phyloP scores from a whole-genome alignment of 2,329 filamentous ascomycete genomes.

The Clonostachys byssicola region DNA sequence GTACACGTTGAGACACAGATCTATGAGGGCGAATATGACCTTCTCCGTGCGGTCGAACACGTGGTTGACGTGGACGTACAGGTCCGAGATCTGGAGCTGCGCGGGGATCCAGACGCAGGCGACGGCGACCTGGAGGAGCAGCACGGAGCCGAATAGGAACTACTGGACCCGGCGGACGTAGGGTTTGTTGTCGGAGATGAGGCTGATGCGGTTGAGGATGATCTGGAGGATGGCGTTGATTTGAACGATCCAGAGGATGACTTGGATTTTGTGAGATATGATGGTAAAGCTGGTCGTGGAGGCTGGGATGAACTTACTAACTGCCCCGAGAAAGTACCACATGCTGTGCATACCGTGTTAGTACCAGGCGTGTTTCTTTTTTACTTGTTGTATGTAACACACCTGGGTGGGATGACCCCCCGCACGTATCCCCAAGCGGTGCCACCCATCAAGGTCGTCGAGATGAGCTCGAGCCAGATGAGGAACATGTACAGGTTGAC shows the following conservation, averaged over 20 bases:
- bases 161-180: constrained; percentile 35
- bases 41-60: constrained; percentile 51
- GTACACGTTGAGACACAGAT: constrained; percentile 41
- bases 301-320: not conserved
- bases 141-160: constrained; percentile 35
- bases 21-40: constrained; percentile 42
- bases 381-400: not conserved
- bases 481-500: constrained; percentile 29
- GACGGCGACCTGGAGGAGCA: constrained; percentile 44
- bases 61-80: constrained; percentile 37
- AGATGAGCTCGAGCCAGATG: constrained; percentile 31
- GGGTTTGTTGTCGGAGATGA: constrained; percentile 33
- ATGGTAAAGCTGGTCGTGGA: not conserved
- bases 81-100: constrained; percentile 32
- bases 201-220: constrained; percentile 46
- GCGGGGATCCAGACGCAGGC: constrained; percentile 51
- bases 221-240: constrained; percentile 49
- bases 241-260: constrained; percentile 29
- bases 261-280: not conserved
- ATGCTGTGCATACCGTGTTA: not conserved
- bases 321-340: not conserved
- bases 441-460: constrained; percentile 24
- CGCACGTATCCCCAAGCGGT: constrained; percentile 28
- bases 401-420: constrained; percentile 13
- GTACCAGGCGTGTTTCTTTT: not conserved